Percentiles rank a stretch among this genome's conserved stretches.
These are phyloP conservation scores for Boletus reticulatus DNA, from an alignment of 768 basidiomycete genomes.

Conservation along the genomic window DNA sequence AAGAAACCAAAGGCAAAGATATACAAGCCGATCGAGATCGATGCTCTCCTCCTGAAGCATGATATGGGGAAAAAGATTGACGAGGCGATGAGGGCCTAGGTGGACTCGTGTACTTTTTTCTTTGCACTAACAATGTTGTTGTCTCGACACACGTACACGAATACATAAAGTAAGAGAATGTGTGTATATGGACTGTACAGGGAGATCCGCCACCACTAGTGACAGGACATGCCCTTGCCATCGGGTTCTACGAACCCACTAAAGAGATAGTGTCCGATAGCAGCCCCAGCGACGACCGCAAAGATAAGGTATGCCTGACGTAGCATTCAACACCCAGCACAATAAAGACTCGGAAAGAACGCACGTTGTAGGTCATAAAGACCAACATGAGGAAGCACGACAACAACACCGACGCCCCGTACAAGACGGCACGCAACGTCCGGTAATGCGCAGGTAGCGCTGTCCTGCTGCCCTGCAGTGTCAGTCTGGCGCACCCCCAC, in stretches of 20 bases:
- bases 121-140: background rate
- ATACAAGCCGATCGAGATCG: constrained; percentile 85
- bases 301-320: constrained; percentile 79
- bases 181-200: background rate
- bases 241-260: constrained; percentile 63
- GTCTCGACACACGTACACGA: background rate
- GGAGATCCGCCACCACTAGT: constrained; percentile 40
- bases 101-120: constrained; percentile 9
- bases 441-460: constrained; percentile 35
- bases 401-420: constrained; percentile 73
- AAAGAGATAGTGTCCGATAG: constrained; percentile 79
- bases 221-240: constrained; percentile 75
- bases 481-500: background rate
- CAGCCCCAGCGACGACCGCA: constrained; percentile 81
- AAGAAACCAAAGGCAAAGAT: constrained; percentile 89
- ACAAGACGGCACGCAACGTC: constrained; percentile 61
- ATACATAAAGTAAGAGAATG: background rate
- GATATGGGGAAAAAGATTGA: constrained; percentile 88
- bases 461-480: background rate
- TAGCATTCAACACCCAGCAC: background rate
- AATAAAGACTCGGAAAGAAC: constrained; percentile 26
- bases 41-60: constrained; percentile 73
- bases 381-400: constrained; percentile 94
- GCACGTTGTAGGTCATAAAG: constrained; percentile 95
- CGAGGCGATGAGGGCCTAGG: constrained; percentile 65